phyloP scores from a whole-genome alignment of 768 basidiomycete genomes.

The Termitomyces sp. region DNA sequence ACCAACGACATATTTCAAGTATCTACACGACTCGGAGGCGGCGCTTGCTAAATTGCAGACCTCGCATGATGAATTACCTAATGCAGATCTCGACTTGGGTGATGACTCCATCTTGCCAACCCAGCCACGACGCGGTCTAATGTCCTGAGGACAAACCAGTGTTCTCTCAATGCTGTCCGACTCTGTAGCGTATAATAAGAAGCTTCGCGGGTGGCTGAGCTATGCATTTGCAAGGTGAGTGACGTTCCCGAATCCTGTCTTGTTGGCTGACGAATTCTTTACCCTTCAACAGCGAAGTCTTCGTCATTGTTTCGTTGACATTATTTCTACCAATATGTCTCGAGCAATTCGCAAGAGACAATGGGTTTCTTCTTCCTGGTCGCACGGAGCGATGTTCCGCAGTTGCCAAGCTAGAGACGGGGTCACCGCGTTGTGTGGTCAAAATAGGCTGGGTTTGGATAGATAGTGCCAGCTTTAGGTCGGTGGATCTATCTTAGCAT shows the following conservation, averaged over 20 bases:
- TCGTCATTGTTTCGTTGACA: constrained; percentile 77
- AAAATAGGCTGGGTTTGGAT: constrained; percentile 83
- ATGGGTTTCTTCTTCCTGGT: constrained; percentile 76
- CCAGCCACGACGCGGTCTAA: not conserved
- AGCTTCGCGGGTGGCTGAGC: constrained; percentile 73
- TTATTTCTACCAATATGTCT: constrained; percentile 81
- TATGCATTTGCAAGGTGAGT: constrained; percentile 80
- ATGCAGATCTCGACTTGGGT: not conserved
- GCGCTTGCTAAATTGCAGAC: too few species aligned
- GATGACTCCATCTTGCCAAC: not conserved
- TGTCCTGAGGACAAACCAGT: not conserved
- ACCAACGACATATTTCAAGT: too few species aligned
- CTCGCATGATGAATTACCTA: too few species aligned
- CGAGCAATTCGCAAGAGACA: constrained; percentile 88
- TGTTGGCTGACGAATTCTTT: too few species aligned
- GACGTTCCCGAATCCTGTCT: too few species aligned
- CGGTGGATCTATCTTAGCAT: constrained; percentile 8
- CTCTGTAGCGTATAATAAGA: constrained; percentile 28
- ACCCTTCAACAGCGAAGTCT: constrained; percentile 60
- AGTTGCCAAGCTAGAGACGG: constrained; percentile 13
- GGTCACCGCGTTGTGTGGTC: constrained; percentile 65
- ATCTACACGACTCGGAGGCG: too few species aligned
- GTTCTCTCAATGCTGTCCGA: constrained; percentile 17
- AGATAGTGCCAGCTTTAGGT: constrained; percentile 93
- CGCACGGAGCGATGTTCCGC: constrained; percentile 55